Evolutionary conservation across 441 rosid genomes (phyloP), one percentile per base, ranked within the genome.

Genomic region (Populus tomentosa): DNA sequence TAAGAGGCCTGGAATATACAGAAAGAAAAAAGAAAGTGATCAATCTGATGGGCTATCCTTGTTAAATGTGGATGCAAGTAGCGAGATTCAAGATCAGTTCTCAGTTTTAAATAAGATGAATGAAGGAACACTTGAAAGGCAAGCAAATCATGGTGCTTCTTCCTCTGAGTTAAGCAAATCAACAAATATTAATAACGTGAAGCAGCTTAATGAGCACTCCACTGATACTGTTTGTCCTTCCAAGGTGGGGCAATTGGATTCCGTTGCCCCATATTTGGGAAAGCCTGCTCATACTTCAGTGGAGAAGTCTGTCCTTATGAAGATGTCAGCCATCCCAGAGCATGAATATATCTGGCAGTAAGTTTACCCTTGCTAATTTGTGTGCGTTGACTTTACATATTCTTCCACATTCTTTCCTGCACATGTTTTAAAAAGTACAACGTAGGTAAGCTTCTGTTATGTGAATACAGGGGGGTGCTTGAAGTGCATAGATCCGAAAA

Each of bases 331-430:
- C 75, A 85, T 97, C 71, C 98, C 99, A 38, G 97, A 91, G 84
- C 92, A 88, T 86, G 94, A 92, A 59, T 90, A 71, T 80, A 87
- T 93, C 77, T 97, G 99, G 98, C 97, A 87, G 99, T 97, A 93
- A 38, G 98, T 75, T 84, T 78, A 77, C 77, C 53, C 79, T 71
- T 53, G 76, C 36, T 70, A 13, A n/a, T n/a, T n/a, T 69, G 50
- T 76, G 56, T 21, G 63, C 77, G 24, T 26, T 18, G 74, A 14
- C 30, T 32, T 64, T 33, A 38, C 71, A 50, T 67, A 76, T 75
- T 62, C 9, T 53, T 66, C 26, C 67, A 13, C 64, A 26, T 32
- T 68, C 72, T 71, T 63, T 46, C 10, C 14, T 70, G 32, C 28
- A 35, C 66, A 14, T 42, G 7, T 30, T 78, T 72, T 72, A 71